Evolutionary conservation across 768 basidiomycete species (phyloP).

Genomic region (Amanita brunnescens): DNA sequence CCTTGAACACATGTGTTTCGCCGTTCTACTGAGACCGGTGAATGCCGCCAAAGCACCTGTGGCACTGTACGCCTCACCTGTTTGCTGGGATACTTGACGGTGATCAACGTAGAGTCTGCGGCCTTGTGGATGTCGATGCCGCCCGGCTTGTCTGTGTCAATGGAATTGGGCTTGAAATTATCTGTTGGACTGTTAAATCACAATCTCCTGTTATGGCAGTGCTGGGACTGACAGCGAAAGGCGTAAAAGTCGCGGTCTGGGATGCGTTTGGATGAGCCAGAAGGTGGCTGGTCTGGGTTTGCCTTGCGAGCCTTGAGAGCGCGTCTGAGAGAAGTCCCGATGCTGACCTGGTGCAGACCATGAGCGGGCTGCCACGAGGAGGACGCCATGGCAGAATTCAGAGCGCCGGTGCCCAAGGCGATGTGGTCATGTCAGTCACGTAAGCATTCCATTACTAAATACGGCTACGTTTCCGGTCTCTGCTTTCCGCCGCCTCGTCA

Average conservation of each 20-base stretch:
- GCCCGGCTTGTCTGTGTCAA: constrained; percentile 59
- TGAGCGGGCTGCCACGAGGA: constrained; percentile 47
- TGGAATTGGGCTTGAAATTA: constrained; percentile 66
- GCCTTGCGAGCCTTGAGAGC: constrained; percentile 67
- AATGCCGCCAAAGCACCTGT: background rate
- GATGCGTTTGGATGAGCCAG: constrained; percentile 30
- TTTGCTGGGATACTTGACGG: constrained; percentile 56
- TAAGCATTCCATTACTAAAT: background rate
- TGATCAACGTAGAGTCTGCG: constrained; percentile 42
- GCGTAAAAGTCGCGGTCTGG: constrained; percentile 68
- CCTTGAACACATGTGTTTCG: constrained; percentile 49
- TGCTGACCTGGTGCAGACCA: constrained; percentile 50
- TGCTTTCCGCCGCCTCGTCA: constrained; percentile 24
- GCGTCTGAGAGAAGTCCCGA: constrained; percentile 55
- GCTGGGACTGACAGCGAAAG: constrained; percentile 53
- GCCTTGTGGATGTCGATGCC: constrained; percentile 52
- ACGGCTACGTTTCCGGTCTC: constrained; percentile 7
- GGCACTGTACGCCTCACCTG: constrained; percentile 36
- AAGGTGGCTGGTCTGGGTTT: constrained; percentile 31
- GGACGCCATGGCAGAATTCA: constrained; percentile 15
- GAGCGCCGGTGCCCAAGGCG: background rate
- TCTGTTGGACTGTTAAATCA: constrained; percentile 34
- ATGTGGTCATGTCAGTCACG: background rate
- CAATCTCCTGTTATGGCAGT: too few species aligned
- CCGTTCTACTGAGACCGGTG: constrained; percentile 27